Conservation (phyloP, 2,329 filamentous ascomycete species). For the Pseudogymnoascus sp. region DNA sequence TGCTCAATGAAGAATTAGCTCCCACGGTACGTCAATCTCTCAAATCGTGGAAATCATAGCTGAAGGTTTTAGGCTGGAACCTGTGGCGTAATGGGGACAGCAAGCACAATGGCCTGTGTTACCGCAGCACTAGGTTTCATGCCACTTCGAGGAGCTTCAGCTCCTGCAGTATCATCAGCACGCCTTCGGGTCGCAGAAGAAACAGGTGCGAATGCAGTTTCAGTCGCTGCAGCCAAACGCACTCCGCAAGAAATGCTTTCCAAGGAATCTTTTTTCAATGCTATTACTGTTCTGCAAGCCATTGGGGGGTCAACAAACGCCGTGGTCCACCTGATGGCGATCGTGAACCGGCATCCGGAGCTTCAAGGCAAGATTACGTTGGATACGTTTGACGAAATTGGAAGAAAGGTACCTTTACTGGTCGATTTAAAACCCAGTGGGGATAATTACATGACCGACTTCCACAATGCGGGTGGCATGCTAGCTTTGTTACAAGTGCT, state of each 20-base stretch:
- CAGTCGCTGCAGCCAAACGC: slow-evolving; percentile 32
- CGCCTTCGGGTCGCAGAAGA: slow-evolving; percentile 47
- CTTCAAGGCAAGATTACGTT: slow-evolving; percentile 39
- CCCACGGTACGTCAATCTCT: slow-evolving; percentile 47
- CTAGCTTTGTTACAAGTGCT: slow-evolving; percentile 39
- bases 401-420: slow-evolving; percentile 38
- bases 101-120: slow-evolving; percentile 50
- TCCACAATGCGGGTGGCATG: slow-evolving; percentile 47
- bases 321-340: slow-evolving; percentile 38
- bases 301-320: slow-evolving; percentile 39
- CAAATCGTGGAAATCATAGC: neutral
- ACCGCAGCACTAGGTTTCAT: slow-evolving; percentile 46
- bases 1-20: slow-evolving; percentile 65
- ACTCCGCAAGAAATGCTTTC: slow-evolving; percentile 39
- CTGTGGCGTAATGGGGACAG: slow-evolving; percentile 52
- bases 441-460: slow-evolving; percentile 48
- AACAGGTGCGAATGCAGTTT: slow-evolving; percentile 43
- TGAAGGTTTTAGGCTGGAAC: slow-evolving; percentile 32
- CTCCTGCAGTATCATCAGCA: slow-evolving; percentile 45
- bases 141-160: slow-evolving; percentile 44
- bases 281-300: slow-evolving; percentile 37
- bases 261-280: slow-evolving; percentile 42
- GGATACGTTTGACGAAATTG: slow-evolving; percentile 41
- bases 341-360: slow-evolving; percentile 42
- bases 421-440: slow-evolving; percentile 47